Base-by-base conservation (phyloP, 2,329 filamentous ascomycete genomes). In the Exserohilum turcica region DNA sequence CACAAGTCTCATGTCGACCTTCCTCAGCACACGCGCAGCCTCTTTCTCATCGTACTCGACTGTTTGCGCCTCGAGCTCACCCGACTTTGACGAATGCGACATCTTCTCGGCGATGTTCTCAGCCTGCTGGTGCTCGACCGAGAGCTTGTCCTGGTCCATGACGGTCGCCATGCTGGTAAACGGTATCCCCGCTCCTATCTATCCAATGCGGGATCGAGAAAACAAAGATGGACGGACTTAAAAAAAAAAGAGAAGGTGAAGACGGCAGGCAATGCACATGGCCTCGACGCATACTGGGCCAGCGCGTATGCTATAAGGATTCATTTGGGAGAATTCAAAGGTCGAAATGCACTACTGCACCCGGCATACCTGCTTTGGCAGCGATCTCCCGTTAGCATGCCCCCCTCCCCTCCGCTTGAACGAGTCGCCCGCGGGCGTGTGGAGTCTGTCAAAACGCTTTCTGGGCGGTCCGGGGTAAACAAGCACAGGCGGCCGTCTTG, bases 1-100 rank as follows among this genome's bases (percentile, higher is more conserved):
- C 8, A 74, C 65, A 6, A 72, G 62, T 8, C 67, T 57, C 31
- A 59, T 62, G 40, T 76, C 73, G 1, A 76, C 67, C 40, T 74
- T 74, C 29, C 64, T 51, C 31, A 76, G 53, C 13, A 77, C 70
- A 5, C 65, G 54, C 7, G 56, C 60, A 2, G 64, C 65, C 39
- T 73, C 70, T 15, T 54, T 58, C 24, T 71, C 69, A 29, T 66
- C 59, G 13, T 64, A 47, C 36, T 67, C 64, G 10, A 66, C 36
- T 32, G 49, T 39, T 19, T 68, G 64, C 2, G 67, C 62, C 43
- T 70, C 70, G 6, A 70, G 35, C 52, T 68, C 64, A 5, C 29
- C 48, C 16, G 40, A 44, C 12, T 32, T 64, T 5, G 66, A 65
- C 0, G 66, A 67, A 3, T 51, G 65, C 6, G 55, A 58, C 2